A percentile compares a stretch with the other conserved stretches of the same genome.
Conservation (phyloP, 148 eudicot species). For the Rhododendron ovatum region DNA sequence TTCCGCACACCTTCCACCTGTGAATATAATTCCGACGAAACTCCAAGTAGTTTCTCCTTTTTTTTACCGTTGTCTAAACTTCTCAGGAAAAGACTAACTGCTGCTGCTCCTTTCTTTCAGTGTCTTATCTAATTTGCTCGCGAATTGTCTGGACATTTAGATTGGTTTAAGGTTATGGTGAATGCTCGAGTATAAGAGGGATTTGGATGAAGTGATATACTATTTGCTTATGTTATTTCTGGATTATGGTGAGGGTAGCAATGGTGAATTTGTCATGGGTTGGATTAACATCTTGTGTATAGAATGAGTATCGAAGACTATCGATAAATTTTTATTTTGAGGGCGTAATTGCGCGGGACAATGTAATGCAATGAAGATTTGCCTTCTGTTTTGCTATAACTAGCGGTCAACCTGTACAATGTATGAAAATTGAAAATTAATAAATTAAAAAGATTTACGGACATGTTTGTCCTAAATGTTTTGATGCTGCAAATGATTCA, state of each 20-base stretch:
- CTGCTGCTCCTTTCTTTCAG: background rate
- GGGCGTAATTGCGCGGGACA: too few species aligned
- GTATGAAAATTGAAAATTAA: too few species aligned
- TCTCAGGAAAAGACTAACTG: background rate
- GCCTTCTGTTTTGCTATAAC: too few species aligned
- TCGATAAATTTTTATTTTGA: background rate
- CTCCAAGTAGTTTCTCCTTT: background rate
- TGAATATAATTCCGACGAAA: background rate
- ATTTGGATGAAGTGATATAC: background rate
- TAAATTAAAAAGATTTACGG: too few species aligned
- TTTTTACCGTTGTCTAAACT: background rate
- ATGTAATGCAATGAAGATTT: too few species aligned
- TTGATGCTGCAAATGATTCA: too few species aligned
- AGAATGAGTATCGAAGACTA: background rate
- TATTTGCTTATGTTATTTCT: too few species aligned
- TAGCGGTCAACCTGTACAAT: background rate
- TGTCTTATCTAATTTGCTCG: background rate
- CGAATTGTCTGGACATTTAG: background rate
- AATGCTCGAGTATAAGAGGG: background rate
- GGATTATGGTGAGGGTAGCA: background rate
- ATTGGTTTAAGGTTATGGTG: background rate
- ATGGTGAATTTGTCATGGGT: background rate
- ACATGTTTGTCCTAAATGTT: too few species aligned
- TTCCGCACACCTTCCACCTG: background rate
- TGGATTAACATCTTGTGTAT: background rate